Evolutionary conservation across 208 protist genomes (phyloP).

Genomic region (Leptomonas pyrrhocoris): DNA sequence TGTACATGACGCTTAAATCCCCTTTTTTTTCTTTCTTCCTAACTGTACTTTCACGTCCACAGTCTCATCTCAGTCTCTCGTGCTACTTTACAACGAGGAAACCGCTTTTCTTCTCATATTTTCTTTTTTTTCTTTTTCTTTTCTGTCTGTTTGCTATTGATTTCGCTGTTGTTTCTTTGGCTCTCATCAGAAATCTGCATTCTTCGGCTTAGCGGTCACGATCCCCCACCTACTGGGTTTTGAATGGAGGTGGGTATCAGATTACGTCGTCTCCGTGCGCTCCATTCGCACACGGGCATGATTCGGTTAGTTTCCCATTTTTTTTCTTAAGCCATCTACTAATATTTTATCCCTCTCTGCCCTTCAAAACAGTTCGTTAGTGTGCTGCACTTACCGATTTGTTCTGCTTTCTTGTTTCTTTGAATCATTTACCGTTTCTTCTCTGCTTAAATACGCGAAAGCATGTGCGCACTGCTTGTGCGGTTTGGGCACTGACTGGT

Average conservation of each 20-base stretch:
- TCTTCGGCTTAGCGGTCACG: not conserved
- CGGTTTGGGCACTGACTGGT: not conserved
- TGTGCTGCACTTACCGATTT: not conserved
- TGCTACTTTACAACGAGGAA: not conserved
- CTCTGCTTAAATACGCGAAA: not conserved
- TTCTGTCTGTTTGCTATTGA: not conserved
- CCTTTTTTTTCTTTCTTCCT: conserved; percentile 7
- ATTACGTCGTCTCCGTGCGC: not conserved
- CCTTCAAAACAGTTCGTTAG: not conserved
- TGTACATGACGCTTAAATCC: not conserved
- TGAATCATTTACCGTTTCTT: not conserved
- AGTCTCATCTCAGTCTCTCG: not conserved
- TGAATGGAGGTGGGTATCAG: not conserved
- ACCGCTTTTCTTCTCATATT: not conserved
- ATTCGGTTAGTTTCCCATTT: not conserved
- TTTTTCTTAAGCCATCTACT: not conserved
- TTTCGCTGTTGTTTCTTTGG: no score
- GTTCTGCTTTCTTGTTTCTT: not conserved
- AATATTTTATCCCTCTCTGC: not conserved
- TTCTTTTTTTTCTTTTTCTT: conserved; percentile 1
- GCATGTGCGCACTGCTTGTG: not conserved
- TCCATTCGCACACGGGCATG: not conserved
- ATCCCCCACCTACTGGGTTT: not conserved
- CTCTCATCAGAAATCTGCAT: not conserved
- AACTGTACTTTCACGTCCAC: not conserved